Conservation (phyloP, 1,284 basidiomycete genomes). For the Ustilago curta region DNA sequence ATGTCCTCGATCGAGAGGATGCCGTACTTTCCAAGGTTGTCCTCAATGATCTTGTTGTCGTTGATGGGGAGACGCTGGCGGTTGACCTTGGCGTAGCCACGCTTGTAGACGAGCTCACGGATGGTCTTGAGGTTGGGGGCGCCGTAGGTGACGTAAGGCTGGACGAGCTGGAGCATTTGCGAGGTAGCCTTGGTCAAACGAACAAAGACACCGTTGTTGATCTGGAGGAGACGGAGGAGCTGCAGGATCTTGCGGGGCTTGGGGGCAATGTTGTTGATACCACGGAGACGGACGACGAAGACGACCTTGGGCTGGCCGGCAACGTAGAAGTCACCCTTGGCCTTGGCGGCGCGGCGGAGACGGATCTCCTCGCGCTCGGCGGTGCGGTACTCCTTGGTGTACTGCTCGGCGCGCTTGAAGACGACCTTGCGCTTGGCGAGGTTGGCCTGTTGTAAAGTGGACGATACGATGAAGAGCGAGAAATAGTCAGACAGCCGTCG, state of each 20-base stretch:
- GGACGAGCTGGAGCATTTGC: constrained; percentile 97
- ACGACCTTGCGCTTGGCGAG: constrained; percentile 94
- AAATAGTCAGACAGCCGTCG: constrained; percentile 21
- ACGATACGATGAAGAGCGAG: not conserved
- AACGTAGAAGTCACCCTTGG: constrained; percentile 96
- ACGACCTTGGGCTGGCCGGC: constrained; percentile 95
- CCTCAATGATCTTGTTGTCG: constrained; percentile 94
- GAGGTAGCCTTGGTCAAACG: constrained; percentile 96
- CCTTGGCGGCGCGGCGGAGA: constrained; percentile 90
- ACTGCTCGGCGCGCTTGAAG: constrained; percentile 99
- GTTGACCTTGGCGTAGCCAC: constrained; percentile 98
- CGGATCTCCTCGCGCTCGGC: constrained; percentile 98
- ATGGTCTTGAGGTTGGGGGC: constrained; percentile 96
- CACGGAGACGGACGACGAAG: constrained; percentile 89
- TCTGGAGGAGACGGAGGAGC: constrained; percentile 96
- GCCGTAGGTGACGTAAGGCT: constrained; percentile 90
- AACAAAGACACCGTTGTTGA: constrained; percentile 99
- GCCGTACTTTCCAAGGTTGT: constrained; percentile 90
- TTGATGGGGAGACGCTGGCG: constrained; percentile 96
- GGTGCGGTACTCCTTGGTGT: constrained; percentile 94
- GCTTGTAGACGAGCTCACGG: constrained; percentile 99
- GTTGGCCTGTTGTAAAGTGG: constrained; percentile 75
- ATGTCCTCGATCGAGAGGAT: constrained; percentile 98
- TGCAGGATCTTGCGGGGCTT: constrained; percentile 99
- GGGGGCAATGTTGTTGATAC: constrained; percentile 99